Evolutionary conservation across 1,139 yeast species (phyloP).

Genomic region (Chernovozyma aurita): DNA sequence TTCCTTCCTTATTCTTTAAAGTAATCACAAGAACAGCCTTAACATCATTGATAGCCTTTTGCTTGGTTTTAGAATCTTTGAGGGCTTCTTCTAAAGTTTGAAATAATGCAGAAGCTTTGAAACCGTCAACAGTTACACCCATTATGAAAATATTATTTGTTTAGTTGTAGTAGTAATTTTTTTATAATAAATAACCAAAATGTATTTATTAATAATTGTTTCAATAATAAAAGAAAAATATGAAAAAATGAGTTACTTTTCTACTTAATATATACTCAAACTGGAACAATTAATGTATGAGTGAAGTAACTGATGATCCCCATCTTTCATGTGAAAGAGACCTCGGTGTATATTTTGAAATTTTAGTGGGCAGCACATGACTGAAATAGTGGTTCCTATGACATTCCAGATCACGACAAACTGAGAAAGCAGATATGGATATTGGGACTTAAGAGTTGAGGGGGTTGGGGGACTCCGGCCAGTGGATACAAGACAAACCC

Average conservation of each 20-base stretch:
- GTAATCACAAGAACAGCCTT: slow-evolving; percentile 65
- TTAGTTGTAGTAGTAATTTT: background rate
- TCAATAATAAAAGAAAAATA: too few relatives aligned
- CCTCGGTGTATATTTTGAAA: slow-evolving; percentile 1
- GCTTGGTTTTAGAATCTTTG: slow-evolving; percentile 32
- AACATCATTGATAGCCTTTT: slow-evolving; percentile 47
- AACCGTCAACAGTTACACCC: slow-evolving; percentile 45
- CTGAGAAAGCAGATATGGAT: too few relatives aligned
- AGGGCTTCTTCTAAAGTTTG: slow-evolving; percentile 39
- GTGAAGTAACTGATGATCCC: too few relatives aligned
- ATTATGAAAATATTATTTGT: slow-evolving; percentile 12
- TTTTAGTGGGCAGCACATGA: slow-evolving; percentile 1
- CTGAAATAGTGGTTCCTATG: too few relatives aligned
- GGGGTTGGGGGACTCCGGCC: too few relatives aligned
- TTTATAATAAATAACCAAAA: too few relatives aligned
- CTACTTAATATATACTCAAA: too few relatives aligned
- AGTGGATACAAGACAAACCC: too few relatives aligned
- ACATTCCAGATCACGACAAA: too few relatives aligned
- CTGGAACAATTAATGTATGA: slow-evolving; percentile 4
- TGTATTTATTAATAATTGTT: background rate
- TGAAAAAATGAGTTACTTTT: too few relatives aligned
- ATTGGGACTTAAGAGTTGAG: too few relatives aligned
- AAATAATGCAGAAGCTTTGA: slow-evolving; percentile 45
- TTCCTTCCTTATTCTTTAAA: slow-evolving; percentile 64
- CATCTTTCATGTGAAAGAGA: slow-evolving; percentile 7